Evolutionary conservation across 495 filamentous ascomycete genomes (phyloP), one percentile per base, ranked within the genome.

Genomic region (Thermochaetoides thermophila): DNA sequence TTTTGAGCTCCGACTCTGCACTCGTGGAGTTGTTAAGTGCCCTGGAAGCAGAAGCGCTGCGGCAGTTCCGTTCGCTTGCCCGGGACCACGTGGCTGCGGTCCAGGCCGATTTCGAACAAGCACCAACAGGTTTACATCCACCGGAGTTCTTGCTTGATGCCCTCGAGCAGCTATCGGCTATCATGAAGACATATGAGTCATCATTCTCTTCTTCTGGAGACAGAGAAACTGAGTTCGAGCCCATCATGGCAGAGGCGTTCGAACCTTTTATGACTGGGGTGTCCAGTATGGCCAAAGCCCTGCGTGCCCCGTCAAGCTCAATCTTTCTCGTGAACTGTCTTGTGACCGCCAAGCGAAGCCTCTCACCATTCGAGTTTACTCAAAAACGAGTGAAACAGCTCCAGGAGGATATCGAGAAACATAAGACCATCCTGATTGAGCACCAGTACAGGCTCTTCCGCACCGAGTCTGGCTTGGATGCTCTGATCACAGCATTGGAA

Each of bases 251-350:
- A 23, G 79, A 83, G 40, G 78, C 86, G 0, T 72, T 96, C 28
- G 81, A 92, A 38, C 89, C 89, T 0, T 95, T 85, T 55, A 60
- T 96, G 22, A 62, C 71, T 3, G 66, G 74, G 11, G 83, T 83
- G 47, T 69, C 71, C 34, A 74, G 73, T 19, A 71, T 92, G 32
- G 69, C 76, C 8, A 64, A 71, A 31, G 61, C 69, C 29, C 55
- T 87, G 1, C 46, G 53, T 7, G 49, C 68, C 3, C 70, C 78
- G 0, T 61, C 63, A 2, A 60, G 61, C 32, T 68, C 73, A 31
- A 80, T 95, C 33, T 94, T 94, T 57, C 65, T 75, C 17, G 64
- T 85, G 38, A 96, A 96, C 57, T 85, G 82, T 47, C 61, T 83
- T 17, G 55, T 84, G 4, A 67, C 71, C 4, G 71, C 70, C 0